Evolutionary conservation across 305 asterid species (phyloP), one percentile per base, ranked within the genome.

Genomic region (Rubia tinctorum): DNA sequence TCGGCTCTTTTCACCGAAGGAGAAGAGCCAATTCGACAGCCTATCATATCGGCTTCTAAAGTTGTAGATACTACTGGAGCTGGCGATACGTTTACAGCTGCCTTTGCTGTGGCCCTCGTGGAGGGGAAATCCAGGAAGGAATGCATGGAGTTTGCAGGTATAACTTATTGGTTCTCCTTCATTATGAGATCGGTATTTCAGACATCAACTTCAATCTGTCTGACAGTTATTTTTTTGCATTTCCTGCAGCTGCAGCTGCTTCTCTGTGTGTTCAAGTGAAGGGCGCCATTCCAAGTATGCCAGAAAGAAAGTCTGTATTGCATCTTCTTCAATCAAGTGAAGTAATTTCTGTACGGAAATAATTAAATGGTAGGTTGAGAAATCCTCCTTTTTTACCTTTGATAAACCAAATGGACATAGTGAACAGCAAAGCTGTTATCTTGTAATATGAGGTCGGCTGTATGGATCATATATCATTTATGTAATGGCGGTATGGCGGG

Each of bases 271-370:
- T 94, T 80, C 97, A 89, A 86, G 98, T 94, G 73, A 94, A 94
- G 85, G 99, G 99, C 47, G 98, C 98, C 79, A 95, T 95, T 82
- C 98, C 97, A 25, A 89, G 98, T 87, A 92, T 94, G 98, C 99
- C 99, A 1, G 90, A 86, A 40, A 82, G 97, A 69, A 78, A 73
- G 62, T 85, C 95, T 42, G 97, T 94, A 61, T 55, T 91, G 73
- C 80, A 84, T 79, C 96, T 94, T 78, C 92, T 92, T 63, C 86
- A 89, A 76, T 76, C 85, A 73, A 64, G 78, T 89, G 90, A 90
- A 73, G 82, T 73, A 55, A 25, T 61, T 55, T 17, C 47, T 59
- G 5, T 17, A 8, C 73, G 76, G 71, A 69, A 78, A 74, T 85
- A 85, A 79, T 80, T 18, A 1, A 51, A 51, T 78, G 86, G 93